These are phyloP conservation scores for Penicillium sp. DNA, from an alignment of 2,329 filamentous ascomycete species.

Conservation along the genomic window DNA sequence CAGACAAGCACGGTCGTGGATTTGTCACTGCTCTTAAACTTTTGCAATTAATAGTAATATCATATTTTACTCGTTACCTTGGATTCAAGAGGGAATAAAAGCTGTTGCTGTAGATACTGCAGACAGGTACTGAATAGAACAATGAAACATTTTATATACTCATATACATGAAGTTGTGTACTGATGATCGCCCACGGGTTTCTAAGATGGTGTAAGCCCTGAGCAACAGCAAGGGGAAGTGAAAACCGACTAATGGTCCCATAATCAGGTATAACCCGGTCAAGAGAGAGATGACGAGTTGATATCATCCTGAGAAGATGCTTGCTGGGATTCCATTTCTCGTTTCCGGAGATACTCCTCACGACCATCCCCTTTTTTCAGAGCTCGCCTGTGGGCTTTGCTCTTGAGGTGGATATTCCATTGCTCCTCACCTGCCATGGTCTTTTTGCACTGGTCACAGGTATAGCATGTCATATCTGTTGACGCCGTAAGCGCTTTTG, in stretches of 20 bases:
- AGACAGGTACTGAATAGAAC: no score
- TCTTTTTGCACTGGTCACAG: conserved; percentile 70
- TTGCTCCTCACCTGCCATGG: conserved; percentile 56
- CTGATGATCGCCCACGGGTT: no score
- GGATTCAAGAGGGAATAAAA: no score
- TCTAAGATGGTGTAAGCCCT: no score
- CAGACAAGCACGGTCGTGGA: neutral
- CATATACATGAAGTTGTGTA: no score
- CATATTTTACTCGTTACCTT: neutral
- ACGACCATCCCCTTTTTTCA: conserved; percentile 37
- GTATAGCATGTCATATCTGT: conserved; percentile 52
- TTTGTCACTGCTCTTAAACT: neutral
- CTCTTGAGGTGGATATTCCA: conserved; percentile 61
- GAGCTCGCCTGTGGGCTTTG: conserved; percentile 58
- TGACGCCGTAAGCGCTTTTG: conserved; percentile 43
- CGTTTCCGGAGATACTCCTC: conserved; percentile 35
- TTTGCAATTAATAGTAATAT: neutral
- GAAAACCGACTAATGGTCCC: neutral
- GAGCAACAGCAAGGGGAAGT: no score
- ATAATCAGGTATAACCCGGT: neutral
- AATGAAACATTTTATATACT: no score
- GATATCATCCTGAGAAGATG: neutral
- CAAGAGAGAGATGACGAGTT: neutral
- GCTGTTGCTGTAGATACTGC: no score
- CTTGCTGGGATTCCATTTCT: conserved; percentile 11